A percentile compares a stretch with the other conserved stretches of the same genome.
These are phyloP conservation scores for Symbiodinium natans DNA, from an alignment of 73 alveolate genomes.

Conservation along the genomic window DNA sequence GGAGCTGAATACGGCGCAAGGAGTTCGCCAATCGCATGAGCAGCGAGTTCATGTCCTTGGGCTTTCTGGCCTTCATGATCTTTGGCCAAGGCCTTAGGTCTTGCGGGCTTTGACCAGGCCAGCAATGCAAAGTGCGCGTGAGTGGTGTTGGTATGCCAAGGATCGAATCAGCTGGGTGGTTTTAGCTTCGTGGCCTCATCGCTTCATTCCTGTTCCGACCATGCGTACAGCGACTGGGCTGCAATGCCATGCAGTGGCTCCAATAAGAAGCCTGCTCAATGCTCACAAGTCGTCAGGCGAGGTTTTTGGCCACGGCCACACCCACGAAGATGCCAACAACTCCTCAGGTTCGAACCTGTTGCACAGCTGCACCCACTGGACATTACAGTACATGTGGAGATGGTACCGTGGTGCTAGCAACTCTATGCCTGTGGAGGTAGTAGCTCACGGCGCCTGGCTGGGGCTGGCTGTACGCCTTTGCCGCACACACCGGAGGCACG, in stretches of 20 bases:
- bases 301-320: neutral
- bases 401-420: too few species aligned
- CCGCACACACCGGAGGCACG: neutral
- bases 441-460: neutral
- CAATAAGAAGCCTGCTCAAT: too few species aligned
- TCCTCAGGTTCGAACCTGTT: neutral
- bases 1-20: neutral
- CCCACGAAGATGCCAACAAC: neutral
- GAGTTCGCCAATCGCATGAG: slow-evolving; percentile 67
- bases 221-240: neutral
- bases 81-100: slow-evolving; percentile 20
- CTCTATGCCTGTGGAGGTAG: neutral
- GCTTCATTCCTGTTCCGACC: neutral
- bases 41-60: slow-evolving; percentile 83
- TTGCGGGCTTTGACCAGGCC: too few species aligned
- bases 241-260: neutral
- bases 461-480: neutral
- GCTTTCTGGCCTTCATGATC: slow-evolving; percentile 61
- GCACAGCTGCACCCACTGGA: too few species aligned
- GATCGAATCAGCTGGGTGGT: slow-evolving; percentile 56
- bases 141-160: too few species aligned
- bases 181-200: neutral
- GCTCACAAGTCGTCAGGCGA: neutral
- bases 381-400: too few species aligned
- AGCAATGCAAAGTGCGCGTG: too few species aligned